Evolutionary conservation across 108 stramenopile species (phyloP).

Genomic region (Discostella stelligeroides): DNA sequence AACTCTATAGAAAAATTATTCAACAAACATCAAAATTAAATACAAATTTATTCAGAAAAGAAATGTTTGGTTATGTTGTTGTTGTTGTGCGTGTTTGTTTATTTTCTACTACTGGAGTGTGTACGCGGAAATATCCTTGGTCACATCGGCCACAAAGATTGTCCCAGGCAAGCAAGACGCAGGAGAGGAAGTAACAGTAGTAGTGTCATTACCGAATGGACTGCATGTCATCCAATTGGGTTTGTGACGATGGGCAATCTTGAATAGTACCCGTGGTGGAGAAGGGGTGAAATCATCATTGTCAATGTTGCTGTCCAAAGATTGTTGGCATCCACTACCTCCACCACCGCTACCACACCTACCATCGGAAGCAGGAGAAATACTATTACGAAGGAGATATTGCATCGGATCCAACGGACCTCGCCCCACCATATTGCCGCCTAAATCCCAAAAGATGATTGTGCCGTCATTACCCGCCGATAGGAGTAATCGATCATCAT

Average conservation of each 20-base stretch:
- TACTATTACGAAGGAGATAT: conserved; percentile 17
- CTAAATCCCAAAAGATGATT: conserved; percentile 78
- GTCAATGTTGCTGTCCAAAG: neutral
- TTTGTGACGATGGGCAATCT: conserved; percentile 57
- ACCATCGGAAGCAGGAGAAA: neutral
- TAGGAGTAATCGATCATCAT: conserved; percentile 63
- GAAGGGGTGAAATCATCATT: conserved; percentile 18
- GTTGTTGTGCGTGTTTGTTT: too few species aligned
- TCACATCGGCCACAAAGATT: conserved; percentile 80
- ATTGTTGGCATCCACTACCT: neutral
- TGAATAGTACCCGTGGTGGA: conserved; percentile 44
- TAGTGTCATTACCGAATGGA: conserved; percentile 11
- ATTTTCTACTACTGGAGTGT: conserved; percentile 19
- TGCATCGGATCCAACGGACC: conserved; percentile 38
- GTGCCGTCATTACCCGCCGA: conserved; percentile 74
- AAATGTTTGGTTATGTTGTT: too few species aligned
- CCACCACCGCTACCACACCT: neutral
- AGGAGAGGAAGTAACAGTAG: neutral
- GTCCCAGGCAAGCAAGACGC: conserved; percentile 47
- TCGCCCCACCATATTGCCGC: conserved; percentile 40
- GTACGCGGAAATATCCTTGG: conserved; percentile 56
- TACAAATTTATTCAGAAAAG: too few species aligned
- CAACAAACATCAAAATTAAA: too few species aligned
- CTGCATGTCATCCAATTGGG: conserved; percentile 62
- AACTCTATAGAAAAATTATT: conserved; percentile 39